Conservation (phyloP, 129 eudicot species). For the Gnaphalium uliginosum region DNA sequence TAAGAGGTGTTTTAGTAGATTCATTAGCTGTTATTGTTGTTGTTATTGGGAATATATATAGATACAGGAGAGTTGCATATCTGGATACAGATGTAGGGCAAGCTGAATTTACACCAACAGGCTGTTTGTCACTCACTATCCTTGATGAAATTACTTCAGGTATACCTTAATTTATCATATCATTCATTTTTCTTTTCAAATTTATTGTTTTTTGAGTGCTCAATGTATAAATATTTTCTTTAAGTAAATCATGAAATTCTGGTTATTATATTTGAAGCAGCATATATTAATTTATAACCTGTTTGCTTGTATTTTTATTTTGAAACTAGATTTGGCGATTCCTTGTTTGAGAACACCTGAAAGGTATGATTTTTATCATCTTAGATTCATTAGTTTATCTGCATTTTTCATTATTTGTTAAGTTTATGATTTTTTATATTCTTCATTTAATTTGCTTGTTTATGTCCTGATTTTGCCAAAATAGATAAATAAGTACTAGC, state of each 20-base stretch:
- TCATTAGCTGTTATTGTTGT: too few relatives aligned
- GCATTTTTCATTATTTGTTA: neutral
- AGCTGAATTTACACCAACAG: slow-evolving; percentile 82
- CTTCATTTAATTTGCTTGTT: neutral
- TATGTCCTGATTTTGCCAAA: neutral
- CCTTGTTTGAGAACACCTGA: slow-evolving; percentile 75
- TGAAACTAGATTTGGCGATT: slow-evolving; percentile 56
- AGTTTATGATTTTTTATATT: too few relatives aligned
- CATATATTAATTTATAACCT: neutral
- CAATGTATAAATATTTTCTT: too few relatives aligned
- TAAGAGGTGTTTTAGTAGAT: too few relatives aligned
- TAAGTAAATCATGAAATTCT: too few relatives aligned
- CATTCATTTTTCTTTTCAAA: too few relatives aligned
- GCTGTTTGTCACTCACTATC: slow-evolving; percentile 66
- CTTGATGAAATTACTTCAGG: slow-evolving; percentile 62
- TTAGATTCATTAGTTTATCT: neutral
- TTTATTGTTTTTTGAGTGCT: neutral
- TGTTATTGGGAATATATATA: slow-evolving; percentile 16
- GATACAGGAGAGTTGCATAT: slow-evolving; percentile 64
- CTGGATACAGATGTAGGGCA: slow-evolving; percentile 87
- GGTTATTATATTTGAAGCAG: neutral
- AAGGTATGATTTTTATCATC: slow-evolving; percentile 43
- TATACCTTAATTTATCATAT: slow-evolving; percentile 18
- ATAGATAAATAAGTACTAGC: neutral
- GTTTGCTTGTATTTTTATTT: neutral